Evolutionary conservation across 805 yeast genomes (phyloP).

Genomic region (Candida parachauliodes): DNA sequence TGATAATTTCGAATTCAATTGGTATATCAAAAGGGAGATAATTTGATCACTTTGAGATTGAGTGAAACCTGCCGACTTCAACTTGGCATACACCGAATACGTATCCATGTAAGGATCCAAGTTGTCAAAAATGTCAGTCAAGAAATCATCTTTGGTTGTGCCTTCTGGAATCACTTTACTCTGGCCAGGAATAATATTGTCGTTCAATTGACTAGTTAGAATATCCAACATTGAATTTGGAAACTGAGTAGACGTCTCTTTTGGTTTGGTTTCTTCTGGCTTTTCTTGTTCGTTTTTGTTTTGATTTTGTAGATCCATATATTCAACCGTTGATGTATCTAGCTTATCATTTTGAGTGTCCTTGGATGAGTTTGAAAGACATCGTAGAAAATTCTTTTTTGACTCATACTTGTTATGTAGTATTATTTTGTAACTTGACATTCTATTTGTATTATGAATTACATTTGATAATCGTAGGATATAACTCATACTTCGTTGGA

Average conservation of each 20-base stretch:
- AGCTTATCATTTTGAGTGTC: not conserved
- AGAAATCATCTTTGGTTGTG: slow-evolving; percentile 12
- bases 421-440: not conserved
- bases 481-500: too few species aligned
- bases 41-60: slow-evolving; percentile 58
- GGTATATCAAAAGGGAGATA: slow-evolving; percentile 45
- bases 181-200: slow-evolving; percentile 4
- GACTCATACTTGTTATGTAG: not conserved
- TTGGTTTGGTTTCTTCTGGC: not conserved
- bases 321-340: slow-evolving; percentile 3
- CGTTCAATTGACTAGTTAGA: slow-evolving; percentile 1
- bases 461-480: not conserved
- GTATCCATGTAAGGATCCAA: slow-evolving; percentile 46
- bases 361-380: not conserved
- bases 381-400: slow-evolving; percentile 1
- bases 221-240: slow-evolving; percentile 1
- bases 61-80: slow-evolving; percentile 56
- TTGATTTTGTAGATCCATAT: slow-evolving; percentile 1
- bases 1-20: slow-evolving; percentile 37
- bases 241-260: not conserved
- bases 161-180: slow-evolving; percentile 5
- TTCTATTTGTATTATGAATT: not conserved
- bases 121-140: slow-evolving; percentile 57
- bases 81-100: slow-evolving; percentile 50
- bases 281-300: not conserved